Percentiles rank a stretch among this genome's conserved stretches.
Conservation (phyloP, 78 protist genomes). For the Anaeramoeba flamelloides region DNA sequence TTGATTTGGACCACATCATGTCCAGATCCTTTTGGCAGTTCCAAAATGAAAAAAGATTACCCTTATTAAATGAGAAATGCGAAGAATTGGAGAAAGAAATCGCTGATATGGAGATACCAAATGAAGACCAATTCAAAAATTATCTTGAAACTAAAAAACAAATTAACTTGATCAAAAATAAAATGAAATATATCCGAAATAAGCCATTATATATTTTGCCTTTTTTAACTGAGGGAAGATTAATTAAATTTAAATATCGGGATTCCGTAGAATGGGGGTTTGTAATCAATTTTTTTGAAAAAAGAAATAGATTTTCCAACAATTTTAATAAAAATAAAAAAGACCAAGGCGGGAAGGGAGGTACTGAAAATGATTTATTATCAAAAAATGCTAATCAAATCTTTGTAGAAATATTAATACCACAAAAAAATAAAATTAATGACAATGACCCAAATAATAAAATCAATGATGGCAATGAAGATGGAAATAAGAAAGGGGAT, state of each 20-base stretch:
- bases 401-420: too few relatives aligned
- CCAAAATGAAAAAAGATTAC: conserved; percentile 27
- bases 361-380: too few relatives aligned
- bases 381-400: too few relatives aligned
- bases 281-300: too few relatives aligned
- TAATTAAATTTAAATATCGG: background rate
- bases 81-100: background rate
- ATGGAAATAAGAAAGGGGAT: too few relatives aligned
- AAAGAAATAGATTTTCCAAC: too few relatives aligned
- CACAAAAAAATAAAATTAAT: too few relatives aligned
- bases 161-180: background rate
- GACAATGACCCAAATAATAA: too few relatives aligned
- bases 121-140: background rate
- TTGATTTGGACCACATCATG: conserved; percentile 54
- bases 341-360: too few relatives aligned
- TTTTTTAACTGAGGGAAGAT: background rate
- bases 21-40: conserved; percentile 61
- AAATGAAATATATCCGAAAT: background rate
- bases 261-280: too few relatives aligned
- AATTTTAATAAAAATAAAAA: too few relatives aligned
- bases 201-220: background rate
- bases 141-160: background rate
- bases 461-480: too few relatives aligned
- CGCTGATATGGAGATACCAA: background rate
- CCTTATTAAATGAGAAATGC: background rate